Evolutionary conservation across 2,329 filamentous ascomycete species (phyloP).

Genomic region (Lasiodiplodia citricola): DNA sequence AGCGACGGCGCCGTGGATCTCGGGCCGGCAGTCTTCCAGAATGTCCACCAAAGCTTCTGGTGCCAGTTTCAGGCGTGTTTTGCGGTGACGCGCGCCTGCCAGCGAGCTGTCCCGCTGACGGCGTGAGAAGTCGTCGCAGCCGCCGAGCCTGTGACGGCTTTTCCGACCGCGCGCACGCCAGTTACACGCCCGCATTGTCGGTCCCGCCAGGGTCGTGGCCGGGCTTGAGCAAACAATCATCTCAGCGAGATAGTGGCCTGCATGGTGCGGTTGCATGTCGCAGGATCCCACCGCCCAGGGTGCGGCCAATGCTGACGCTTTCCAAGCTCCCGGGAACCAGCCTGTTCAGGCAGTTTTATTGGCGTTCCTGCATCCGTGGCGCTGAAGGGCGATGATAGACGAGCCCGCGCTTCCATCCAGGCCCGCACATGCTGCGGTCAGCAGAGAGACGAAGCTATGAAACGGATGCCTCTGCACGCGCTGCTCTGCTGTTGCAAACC

Average conservation of each 20-base stretch:
- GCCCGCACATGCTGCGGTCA: neutral
- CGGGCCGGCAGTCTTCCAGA: conserved; percentile 16
- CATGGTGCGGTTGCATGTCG: conserved; percentile 10
- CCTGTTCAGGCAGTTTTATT: conserved; percentile 26
- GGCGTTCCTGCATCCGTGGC: conserved; percentile 27
- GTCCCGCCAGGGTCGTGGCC: conserved; percentile 11
- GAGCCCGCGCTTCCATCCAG: neutral
- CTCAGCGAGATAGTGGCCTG: conserved; percentile 19
- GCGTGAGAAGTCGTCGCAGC: neutral
- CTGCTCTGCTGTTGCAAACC: neutral
- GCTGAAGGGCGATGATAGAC: conserved; percentile 24
- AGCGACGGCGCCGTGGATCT: conserved; percentile 6
- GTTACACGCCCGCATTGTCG: conserved; percentile 14
- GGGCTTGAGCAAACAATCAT: conserved; percentile 18
- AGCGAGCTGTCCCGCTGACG: neutral
- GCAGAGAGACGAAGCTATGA: neutral
- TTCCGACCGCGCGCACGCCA: neutral
- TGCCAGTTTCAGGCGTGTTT: conserved; percentile 23
- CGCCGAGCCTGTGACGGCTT: conserved; percentile 9
- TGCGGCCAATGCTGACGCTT: conserved; percentile 23
- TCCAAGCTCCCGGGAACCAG: conserved; percentile 20
- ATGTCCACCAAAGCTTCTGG: conserved; percentile 13
- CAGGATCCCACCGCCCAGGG: conserved; percentile 24
- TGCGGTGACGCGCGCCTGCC: conserved; percentile 8
- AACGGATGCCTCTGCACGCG: neutral